These are phyloP conservation scores for Salix caprea DNA, from an alignment of 345 rosid species.

Conservation along the genomic window DNA sequence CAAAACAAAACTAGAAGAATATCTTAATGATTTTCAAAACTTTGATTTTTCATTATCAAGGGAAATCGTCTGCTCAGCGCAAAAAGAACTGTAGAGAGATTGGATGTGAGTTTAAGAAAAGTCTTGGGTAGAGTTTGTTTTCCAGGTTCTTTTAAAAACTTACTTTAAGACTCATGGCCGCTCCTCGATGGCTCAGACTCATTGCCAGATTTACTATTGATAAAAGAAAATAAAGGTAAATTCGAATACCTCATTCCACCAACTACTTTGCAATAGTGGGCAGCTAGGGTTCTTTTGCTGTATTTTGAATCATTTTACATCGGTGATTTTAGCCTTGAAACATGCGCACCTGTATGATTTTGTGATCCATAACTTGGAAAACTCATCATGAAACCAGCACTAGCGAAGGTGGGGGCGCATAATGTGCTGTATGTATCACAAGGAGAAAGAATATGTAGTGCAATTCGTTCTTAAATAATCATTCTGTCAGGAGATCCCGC, in stretches of 20 bases:
- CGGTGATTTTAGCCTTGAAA: background rate
- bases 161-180: too few relatives aligned
- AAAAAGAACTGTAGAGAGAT: background rate
- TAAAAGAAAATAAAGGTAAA: background rate
- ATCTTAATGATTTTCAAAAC: background rate
- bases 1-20: conserved; percentile 7
- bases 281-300: background rate
- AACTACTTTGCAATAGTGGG: background rate
- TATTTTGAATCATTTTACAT: background rate
- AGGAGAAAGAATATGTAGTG: background rate
- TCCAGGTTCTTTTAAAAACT: too few relatives aligned
- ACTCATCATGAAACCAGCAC: background rate
- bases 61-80: background rate
- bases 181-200: background rate
- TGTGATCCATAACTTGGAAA: background rate
- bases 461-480: background rate
- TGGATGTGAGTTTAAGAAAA: background rate
- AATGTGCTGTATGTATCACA: background rate
- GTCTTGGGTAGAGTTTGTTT: background rate
- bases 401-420: background rate
- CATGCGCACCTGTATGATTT: background rate
- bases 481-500: background rate
- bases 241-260: background rate
- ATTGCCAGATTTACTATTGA: background rate
- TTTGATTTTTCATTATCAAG: background rate